Base-by-base conservation (phyloP, 805 yeast species). In the Pichia ethanolica region DNA sequence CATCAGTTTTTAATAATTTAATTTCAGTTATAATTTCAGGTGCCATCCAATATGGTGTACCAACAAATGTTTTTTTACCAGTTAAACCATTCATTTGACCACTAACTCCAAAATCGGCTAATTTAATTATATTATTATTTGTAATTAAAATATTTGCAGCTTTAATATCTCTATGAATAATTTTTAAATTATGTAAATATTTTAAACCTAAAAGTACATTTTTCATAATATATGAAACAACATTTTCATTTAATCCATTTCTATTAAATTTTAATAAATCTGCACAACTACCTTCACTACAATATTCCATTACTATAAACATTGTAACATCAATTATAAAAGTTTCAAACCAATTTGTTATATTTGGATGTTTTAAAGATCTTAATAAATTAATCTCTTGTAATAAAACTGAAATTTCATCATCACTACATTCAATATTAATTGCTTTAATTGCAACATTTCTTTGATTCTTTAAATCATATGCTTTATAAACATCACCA, bases 41-140 rank as follows among this genome's bases (percentile, higher is more conserved):
- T 0, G 99, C 99, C 98, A 91, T 56, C 82, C 83, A 79, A 57
- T 78, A 78, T 0, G 83, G 83, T 0, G 83, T 79, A 0, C 83
- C 83, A 10, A 79, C 82, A 60, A 78, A 73, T 0, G 83, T 68
- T 63, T 74, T 71, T 44, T 68, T 52, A 45, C 81, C 72, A n/a
- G 77, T 70, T 48, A 78, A 68, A 54, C 76, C 81, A 3, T 79
- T 71, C 11, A 66, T 73, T 56, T 83, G 84, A 0, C 97, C 87
- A 2, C 97, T 95, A 9, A 91, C 97, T 1, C 99, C 99, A 66
- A 91, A 91, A 66, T 91, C 99, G 3, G 97, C 97, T 45, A 91
- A 74, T 59, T 91, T 93, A 12, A 89, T 91, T 7, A 75, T 81
- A 5, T 93, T 89, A 5, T 73, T 66, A 2, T 75, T 75, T n/a